Evolutionary conservation across 495 filamentous ascomycete genomes (phyloP).

Genomic region (Apodospora peruviana): DNA sequence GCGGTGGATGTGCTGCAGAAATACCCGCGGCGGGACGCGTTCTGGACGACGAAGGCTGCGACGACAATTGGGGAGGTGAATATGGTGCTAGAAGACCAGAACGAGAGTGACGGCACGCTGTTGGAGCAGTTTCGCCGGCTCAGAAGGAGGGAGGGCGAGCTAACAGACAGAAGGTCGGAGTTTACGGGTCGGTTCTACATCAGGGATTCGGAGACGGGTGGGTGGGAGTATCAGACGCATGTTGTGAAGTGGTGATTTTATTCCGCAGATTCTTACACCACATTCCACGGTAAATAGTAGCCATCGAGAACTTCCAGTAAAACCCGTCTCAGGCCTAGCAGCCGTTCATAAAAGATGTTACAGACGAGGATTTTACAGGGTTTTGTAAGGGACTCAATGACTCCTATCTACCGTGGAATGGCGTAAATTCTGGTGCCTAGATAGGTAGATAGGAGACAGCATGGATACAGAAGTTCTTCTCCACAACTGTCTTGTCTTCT

Average conservation of each 20-base stretch:
- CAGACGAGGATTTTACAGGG: too few relatives aligned
- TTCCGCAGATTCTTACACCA: too few relatives aligned
- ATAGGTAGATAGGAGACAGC: too few relatives aligned
- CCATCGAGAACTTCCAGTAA: too few relatives aligned
- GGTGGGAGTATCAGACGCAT: neutral
- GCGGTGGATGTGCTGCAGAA: slow-evolving; percentile 9
- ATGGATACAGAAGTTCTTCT: too few relatives aligned
- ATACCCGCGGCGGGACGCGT: slow-evolving; percentile 16
- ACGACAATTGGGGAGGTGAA: neutral
- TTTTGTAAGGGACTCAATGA: too few relatives aligned
- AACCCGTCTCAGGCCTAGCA: too few relatives aligned
- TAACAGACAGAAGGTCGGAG: neutral
- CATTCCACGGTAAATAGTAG: too few relatives aligned
- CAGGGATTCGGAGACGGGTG: neutral
- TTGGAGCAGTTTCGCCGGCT: neutral
- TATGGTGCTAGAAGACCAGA: neutral
- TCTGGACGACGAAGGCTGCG: slow-evolving; percentile 10
- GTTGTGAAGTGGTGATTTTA: neutral
- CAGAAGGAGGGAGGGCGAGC: neutral
- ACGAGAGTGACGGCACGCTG: neutral
- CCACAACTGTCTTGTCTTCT: too few relatives aligned
- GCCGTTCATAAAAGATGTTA: too few relatives aligned
- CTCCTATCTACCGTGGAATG: too few relatives aligned
- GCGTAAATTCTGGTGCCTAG: too few relatives aligned
- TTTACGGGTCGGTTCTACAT: neutral